These are phyloP conservation scores for Rhizophora mangle DNA, from an alignment of 345 rosid species.

Conservation along the genomic window DNA sequence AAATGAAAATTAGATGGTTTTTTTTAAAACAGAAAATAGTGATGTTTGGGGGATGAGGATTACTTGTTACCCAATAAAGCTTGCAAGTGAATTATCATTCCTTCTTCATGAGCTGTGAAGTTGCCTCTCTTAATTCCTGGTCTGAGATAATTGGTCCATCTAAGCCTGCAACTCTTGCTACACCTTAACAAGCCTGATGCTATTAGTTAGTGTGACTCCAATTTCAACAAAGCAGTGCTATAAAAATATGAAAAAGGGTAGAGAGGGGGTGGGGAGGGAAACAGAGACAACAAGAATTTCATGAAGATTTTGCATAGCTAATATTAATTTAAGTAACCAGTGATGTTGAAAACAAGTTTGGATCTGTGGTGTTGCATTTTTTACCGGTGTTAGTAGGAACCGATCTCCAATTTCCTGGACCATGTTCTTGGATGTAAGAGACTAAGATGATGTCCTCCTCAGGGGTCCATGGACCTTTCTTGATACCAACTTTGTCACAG, in stretches of 20 bases:
- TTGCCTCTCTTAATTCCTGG: constrained; percentile 99
- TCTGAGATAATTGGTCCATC: constrained; percentile 98
- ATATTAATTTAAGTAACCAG: not conserved
- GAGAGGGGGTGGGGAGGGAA: no score
- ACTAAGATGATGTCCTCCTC: constrained; percentile 92
- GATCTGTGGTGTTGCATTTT: not conserved
- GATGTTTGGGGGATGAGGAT: constrained; percentile 23
- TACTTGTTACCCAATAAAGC: constrained; percentile 99
- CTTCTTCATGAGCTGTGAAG: constrained; percentile 96
- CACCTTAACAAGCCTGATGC: constrained; percentile 72
- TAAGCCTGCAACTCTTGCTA: constrained; percentile 98
- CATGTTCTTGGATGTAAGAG: constrained; percentile 91
- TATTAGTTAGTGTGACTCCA: constrained; percentile 3
- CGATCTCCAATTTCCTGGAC: constrained; percentile 97
- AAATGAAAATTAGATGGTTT: not conserved
- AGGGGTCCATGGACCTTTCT: constrained; percentile 99
- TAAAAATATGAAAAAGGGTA: not conserved
- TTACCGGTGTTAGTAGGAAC: constrained; percentile 92
- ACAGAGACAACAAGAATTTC: no score
- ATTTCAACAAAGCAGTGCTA: not conserved
- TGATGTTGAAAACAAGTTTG: not conserved
- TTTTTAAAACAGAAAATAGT: not conserved
- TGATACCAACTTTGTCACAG: constrained; percentile 80
- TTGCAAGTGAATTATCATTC: constrained; percentile 96
- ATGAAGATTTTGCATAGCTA: no score